Conservation (phyloP, 352 stramenopile genomes). For the Globisporangium nodosum region DNA sequence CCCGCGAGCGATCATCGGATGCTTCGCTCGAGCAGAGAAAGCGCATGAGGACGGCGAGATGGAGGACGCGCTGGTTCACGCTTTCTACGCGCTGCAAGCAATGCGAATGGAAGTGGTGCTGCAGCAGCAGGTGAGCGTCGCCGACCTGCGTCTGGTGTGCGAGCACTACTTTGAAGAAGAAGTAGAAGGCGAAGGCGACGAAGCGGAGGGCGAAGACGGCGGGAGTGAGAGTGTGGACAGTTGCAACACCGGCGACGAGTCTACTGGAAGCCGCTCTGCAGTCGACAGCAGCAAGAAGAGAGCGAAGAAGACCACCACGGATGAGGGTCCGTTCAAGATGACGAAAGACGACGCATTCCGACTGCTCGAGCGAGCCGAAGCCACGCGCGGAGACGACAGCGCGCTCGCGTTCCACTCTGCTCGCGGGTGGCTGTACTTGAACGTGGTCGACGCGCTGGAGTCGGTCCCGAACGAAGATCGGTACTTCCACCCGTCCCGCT, state of each 20-base stretch:
- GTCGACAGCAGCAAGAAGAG: not conserved
- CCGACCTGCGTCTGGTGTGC: slow-evolving; percentile 33
- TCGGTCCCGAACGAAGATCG: slow-evolving; percentile 72
- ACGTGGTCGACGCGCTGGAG: slow-evolving; percentile 69
- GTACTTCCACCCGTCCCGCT: slow-evolving; percentile 76
- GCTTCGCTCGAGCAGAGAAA: slow-evolving; percentile 52
- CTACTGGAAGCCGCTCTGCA: not conserved
- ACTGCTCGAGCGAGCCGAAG: slow-evolving; percentile 20
- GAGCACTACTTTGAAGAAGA: slow-evolving; percentile 58
- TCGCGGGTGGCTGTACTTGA: slow-evolving; percentile 42
- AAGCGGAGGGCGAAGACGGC: slow-evolving; percentile 13
- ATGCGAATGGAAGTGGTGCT: slow-evolving; percentile 54
- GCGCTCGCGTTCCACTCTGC: slow-evolving; percentile 15
- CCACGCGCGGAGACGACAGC: not conserved
- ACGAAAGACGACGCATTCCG: slow-evolving; percentile 38
- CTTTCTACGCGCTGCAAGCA: slow-evolving; percentile 68
- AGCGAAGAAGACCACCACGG: slow-evolving; percentile 6
- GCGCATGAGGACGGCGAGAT: slow-evolving; percentile 53
- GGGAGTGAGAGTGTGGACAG: not conserved
- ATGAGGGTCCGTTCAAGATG: slow-evolving; percentile 10
- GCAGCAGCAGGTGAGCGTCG: slow-evolving; percentile 16
- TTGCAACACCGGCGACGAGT: slow-evolving; percentile 8
- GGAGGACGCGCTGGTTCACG: slow-evolving; percentile 70
- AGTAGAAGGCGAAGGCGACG: slow-evolving; percentile 21
- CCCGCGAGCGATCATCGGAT: slow-evolving; percentile 32